A percentile compares a stretch with the other conserved stretches of the same genome.
Evolutionary conservation across 2,329 filamentous ascomycete genomes (phyloP).

Genomic region (Penicillium sp.): DNA sequence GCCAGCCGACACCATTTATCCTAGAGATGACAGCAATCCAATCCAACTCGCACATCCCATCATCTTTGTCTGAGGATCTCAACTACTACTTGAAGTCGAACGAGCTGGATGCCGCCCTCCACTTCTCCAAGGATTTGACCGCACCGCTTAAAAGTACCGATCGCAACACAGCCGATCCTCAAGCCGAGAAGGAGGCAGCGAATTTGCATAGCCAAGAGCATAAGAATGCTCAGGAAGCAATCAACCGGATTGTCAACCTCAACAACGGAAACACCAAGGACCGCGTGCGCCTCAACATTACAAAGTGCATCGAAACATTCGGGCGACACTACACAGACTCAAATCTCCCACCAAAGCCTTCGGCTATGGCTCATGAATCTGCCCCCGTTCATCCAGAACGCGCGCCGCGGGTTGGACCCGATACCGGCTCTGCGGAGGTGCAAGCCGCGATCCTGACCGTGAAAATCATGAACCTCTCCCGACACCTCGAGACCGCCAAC

Average conservation of each 20-base stretch:
- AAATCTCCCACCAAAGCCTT: constrained; percentile 61
- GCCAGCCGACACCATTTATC: constrained; percentile 77
- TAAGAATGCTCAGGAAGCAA: constrained; percentile 68
- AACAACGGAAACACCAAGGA: constrained; percentile 77
- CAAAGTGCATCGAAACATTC: constrained; percentile 81
- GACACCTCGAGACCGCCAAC: constrained; percentile 68
- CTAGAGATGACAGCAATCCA: constrained; percentile 37
- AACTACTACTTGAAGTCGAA: constrained; percentile 73
- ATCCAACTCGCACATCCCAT: constrained; percentile 15
- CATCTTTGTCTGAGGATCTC: constrained; percentile 41
- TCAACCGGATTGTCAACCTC: constrained; percentile 76
- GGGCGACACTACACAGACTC: constrained; percentile 86
- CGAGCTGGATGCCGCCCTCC: constrained; percentile 66
- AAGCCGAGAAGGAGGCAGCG: constrained; percentile 38
- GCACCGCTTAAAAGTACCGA: constrained; percentile 36
- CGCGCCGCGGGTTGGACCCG: constrained; percentile 73
- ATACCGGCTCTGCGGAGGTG: constrained; percentile 96
- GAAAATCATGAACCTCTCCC: constrained; percentile 81
- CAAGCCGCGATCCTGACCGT: constrained; percentile 93
- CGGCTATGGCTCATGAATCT: constrained; percentile 46
- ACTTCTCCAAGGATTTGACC: constrained; percentile 66
- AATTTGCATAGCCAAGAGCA: constrained; percentile 58
- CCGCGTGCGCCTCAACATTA: constrained; percentile 75
- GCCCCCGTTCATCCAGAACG: constrained; percentile 41
- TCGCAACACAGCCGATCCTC: constrained; percentile 38